Base-by-base conservation (phyloP, 2,329 filamentous ascomycete species). In the Pseudogymnoascus sp. region DNA sequence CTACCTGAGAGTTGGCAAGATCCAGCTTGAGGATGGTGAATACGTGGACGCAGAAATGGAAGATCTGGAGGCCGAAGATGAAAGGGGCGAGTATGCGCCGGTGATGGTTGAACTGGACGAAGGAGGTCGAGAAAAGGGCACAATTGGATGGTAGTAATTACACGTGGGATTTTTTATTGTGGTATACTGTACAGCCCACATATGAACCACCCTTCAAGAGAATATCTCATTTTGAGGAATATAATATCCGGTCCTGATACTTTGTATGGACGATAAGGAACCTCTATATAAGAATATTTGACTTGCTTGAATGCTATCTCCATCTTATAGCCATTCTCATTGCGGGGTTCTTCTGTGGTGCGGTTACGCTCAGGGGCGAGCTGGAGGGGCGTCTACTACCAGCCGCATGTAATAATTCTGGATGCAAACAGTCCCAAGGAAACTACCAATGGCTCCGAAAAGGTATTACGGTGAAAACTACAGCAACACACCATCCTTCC, bases 1-100 rank as follows among this genome's bases (percentile, higher is more conserved):
- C 62, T 82, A 81, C 65, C 69, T 82, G 5, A 75, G 79, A 3
- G 74, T 74, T 19, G 81, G 81, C 1, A 77, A 74, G 61, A 70
- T 80, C 25, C 81, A 79, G 73, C 74, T 82, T 58, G 81, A 84
- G 64, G 81, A 83, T 66, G 79, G 81, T 25, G 77, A 83, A 70
- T 69, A 79, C 64, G 75, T 82, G 0, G 76, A 80, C 60, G 70
- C 78, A 2, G 78, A 80, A 68, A 71, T 81, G 60, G 73, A 75
- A 2, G 81, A 84, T 52, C 75, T 83, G 39, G 78, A 82, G 64
- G 80, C 77, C 1, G 82, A 84, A 65, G 82, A 84, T 62, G 72
- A 73, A 62, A 62, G 71, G 69, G 72, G 72, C 67, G 71, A 73
- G 68, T 73, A 67, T 58, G 70, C 71, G 64, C 72, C 72, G 22